Conservation (phyloP, 1,284 basidiomycete genomes). For the Apiotrichum laibachii region DNA sequence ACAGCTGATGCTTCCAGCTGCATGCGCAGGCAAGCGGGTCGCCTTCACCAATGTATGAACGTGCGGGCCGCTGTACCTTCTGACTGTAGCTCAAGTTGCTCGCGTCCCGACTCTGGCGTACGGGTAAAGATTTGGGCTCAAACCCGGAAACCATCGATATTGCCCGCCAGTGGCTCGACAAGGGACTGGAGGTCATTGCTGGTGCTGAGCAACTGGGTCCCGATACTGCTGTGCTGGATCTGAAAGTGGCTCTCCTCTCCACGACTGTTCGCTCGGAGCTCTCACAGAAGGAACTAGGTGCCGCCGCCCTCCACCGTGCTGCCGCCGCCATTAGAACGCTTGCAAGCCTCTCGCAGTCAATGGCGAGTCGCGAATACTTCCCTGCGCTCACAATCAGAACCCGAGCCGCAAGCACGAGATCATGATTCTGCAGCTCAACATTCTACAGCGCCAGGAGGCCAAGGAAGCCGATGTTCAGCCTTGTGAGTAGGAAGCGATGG, state of each 20-base stretch:
- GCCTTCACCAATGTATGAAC: neutral
- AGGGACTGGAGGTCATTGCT: constrained; percentile 4
- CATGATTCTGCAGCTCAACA: constrained; percentile 8
- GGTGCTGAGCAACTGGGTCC: constrained; percentile 1
- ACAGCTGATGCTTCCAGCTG: neutral
- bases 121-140: constrained; percentile 6
- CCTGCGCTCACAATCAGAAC: constrained; percentile 6
- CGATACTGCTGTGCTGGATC: neutral
- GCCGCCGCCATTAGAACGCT: neutral
- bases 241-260: constrained; percentile 8
- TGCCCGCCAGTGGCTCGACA: constrained; percentile 8
- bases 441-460: constrained; percentile 7
- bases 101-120: constrained; percentile 1
- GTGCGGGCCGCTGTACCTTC: neutral
- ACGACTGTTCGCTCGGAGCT: constrained; percentile 8
- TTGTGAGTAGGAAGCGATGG: neutral
- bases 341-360: neutral
- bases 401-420: constrained; percentile 8
- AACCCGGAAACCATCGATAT: neutral
- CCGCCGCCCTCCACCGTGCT: neutral
- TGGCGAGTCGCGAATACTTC: neutral
- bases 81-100: constrained; percentile 10
- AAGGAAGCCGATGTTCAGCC: constrained; percentile 6
- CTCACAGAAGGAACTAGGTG: neutral
- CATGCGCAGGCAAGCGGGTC: too few species aligned